Conservation (phyloP, 305 asterid genomes). For the Fraxinus velutina region DNA sequence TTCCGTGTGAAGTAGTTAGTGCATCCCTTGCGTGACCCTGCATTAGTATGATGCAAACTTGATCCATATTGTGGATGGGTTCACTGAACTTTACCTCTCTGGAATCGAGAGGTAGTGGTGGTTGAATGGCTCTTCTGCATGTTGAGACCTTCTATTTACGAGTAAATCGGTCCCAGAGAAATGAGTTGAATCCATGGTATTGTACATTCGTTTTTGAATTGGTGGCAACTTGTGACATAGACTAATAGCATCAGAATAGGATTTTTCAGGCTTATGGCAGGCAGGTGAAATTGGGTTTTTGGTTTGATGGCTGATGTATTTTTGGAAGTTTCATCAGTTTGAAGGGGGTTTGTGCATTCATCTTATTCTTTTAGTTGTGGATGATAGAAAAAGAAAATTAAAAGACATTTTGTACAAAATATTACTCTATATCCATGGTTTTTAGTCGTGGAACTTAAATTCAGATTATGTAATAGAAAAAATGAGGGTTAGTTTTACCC, state of each 20-base stretch:
- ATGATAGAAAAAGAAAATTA: constrained; percentile 17
- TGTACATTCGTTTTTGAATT: constrained; percentile 14
- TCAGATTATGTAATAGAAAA: background rate
- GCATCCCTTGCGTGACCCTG: background rate
- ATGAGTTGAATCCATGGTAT: constrained; percentile 7
- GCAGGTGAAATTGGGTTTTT: background rate
- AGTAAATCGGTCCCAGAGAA: background rate
- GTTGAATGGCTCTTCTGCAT: constrained; percentile 7
- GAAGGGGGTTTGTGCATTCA: background rate
- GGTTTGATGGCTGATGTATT: constrained; percentile 20
- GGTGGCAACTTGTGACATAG: constrained; percentile 22
- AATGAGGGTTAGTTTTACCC: background rate
- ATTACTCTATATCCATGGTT: background rate
- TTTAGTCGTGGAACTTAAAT: background rate
- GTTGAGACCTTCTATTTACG: background rate
- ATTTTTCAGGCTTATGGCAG: background rate
- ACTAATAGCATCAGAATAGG: constrained; percentile 10
- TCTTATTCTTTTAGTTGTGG: constrained; percentile 34
- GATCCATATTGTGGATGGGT: background rate
- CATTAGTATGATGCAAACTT: background rate
- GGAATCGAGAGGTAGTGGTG: background rate
- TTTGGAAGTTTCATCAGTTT: constrained; percentile 18
- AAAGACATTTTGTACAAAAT: constrained; percentile 25
- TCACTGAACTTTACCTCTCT: background rate
- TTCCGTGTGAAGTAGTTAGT: constrained; percentile 66